Evolutionary conservation across 305 asterid species (phyloP), one percentile per base, ranked within the genome.

Genomic region (Fraxinus greggii): DNA sequence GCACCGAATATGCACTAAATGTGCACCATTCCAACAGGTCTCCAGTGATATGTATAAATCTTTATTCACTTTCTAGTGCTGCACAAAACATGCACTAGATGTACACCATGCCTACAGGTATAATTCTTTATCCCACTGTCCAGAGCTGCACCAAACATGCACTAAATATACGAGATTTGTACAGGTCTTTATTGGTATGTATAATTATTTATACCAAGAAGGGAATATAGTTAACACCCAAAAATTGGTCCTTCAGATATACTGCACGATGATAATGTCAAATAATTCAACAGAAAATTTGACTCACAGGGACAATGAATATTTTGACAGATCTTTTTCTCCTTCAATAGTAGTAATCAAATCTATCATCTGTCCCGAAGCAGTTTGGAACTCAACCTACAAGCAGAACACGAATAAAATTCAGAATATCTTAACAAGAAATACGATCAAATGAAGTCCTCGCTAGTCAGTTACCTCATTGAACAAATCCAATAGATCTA

Each of bases 351-450:
- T 92, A 51, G 98, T 92, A 59, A 94, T 92, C 86, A 95, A 85
- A 91, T 95, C 99, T 77, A 95, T 92, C 99, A 94, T 94, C 91
- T 95, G 97, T 80, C 99, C 99, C 7, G 94, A 92, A 79, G 97
- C 97, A 81, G 99, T 95, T 89, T 93, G 98, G 86, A 92, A 95
- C 90, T 95, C 99, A 83, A 94, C 97, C 99, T 95, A 85, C 56
- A 77, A 87, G 73, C 75, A 75, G 19, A 72, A 63, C 12, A 31
- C 48, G 36, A 69, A 69, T 36, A 73, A 42, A 29, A 70, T 42
- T 81, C 54, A 85, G 80, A 33, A 76, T 51, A 35, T 40, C 24
- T 36, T 48, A 73, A 76, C 28, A 78, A 70, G 74, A 82, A 10
- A 38, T 42, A 63, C 80, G 24, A 63, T 51, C 23, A 7, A 48